These are phyloP conservation scores for Helenozyma baotianmanensis DNA, from an alignment of 805 yeast species.

Conservation along the genomic window DNA sequence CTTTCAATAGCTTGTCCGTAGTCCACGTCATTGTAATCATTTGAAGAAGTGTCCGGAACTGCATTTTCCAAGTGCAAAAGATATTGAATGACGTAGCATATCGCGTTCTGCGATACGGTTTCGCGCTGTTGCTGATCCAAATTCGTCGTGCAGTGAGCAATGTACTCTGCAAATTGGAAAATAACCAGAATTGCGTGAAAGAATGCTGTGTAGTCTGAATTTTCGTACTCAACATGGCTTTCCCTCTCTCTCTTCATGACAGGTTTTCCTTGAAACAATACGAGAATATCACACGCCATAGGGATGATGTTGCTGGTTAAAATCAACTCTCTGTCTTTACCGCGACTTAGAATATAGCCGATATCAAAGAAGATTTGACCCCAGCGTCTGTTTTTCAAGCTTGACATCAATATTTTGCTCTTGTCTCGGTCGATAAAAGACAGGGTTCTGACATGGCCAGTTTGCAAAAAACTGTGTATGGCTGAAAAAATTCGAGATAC, in stretches of 20 bases:
- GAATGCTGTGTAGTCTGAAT: conserved; percentile 71
- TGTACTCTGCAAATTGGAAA: conserved; percentile 53
- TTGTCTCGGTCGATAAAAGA: conserved; percentile 32
- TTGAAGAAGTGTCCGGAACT: background rate
- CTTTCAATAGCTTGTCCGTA: conserved; percentile 11
- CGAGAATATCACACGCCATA: conserved; percentile 60
- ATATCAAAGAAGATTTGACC: conserved; percentile 77
- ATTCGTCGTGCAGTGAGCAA: conserved; percentile 42
- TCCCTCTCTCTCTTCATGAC: conserved; percentile 68
- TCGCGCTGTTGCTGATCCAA: conserved; percentile 11
- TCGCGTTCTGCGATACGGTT: conserved; percentile 22
- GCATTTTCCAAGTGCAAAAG: conserved; percentile 25
- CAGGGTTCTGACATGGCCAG: conserved; percentile 45
- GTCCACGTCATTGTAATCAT: conserved; percentile 9
- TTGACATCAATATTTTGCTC: conserved; percentile 35
- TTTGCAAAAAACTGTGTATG: conserved; percentile 59
- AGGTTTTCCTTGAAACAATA: conserved; percentile 74
- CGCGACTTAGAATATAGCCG: conserved; percentile 71
- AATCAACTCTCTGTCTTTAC: conserved; percentile 48
- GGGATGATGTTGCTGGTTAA: conserved; percentile 44
- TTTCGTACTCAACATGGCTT: conserved; percentile 88
- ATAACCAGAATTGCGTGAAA: conserved; percentile 68
- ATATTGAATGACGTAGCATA: conserved; percentile 25
- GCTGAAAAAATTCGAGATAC: conserved; percentile 57
- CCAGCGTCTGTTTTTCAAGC: conserved; percentile 67